A percentile compares a stretch with the other conserved stretches of the same genome.
Evolutionary conservation across 352 stramenopile species (phyloP).

Genomic region (Phytophthora pistaciae): DNA sequence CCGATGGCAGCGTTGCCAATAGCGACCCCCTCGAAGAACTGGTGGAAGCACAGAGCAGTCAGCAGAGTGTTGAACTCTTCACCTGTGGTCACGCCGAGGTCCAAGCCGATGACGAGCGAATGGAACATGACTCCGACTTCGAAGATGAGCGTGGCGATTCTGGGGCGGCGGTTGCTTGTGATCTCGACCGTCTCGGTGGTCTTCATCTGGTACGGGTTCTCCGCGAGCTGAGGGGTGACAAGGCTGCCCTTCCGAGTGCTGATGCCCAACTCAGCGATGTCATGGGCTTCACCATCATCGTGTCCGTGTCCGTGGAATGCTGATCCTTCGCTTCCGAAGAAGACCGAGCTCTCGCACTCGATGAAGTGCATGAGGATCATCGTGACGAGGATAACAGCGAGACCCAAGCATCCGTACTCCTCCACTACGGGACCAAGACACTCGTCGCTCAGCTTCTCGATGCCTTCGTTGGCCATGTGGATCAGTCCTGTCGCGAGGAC

Average conservation of each 20-base stretch:
- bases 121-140: constrained; percentile 68
- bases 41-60: constrained; percentile 74
- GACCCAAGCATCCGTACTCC: constrained; percentile 49
- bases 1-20: constrained; percentile 53
- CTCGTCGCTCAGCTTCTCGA: constrained; percentile 56
- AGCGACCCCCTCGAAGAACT: constrained; percentile 81
- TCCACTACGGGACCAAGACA: constrained; percentile 54
- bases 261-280: neutral
- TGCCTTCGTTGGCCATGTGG: constrained; percentile 68
- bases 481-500: constrained; percentile 72
- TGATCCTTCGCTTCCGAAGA: constrained; percentile 32
- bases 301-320: constrained; percentile 28
- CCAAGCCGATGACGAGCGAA: constrained; percentile 73
- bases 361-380: constrained; percentile 61
- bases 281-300: neutral
- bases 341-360: constrained; percentile 54
- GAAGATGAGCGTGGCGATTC: constrained; percentile 63
- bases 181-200: constrained; percentile 1
- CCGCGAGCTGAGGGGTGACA: neutral
- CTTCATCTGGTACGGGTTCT: constrained; percentile 7
- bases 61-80: constrained; percentile 69
- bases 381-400: constrained; percentile 53
- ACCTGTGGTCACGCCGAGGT: constrained; percentile 61
- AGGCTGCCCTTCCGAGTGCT: constrained; percentile 1
- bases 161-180: constrained; percentile 18